Evolutionary conservation across 345 rosid genomes (phyloP).

Genomic region (Fremontodendron californicum): DNA sequence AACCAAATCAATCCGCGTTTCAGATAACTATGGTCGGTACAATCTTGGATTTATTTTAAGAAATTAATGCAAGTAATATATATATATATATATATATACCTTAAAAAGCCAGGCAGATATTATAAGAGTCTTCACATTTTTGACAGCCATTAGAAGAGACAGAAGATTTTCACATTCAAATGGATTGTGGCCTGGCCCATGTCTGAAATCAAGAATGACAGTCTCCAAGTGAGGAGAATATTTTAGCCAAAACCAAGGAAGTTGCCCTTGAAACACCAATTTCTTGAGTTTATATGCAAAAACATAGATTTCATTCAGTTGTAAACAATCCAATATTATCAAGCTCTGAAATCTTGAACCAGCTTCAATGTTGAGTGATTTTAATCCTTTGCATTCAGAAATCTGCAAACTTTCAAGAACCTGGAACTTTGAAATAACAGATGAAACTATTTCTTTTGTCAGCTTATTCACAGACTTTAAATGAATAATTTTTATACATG

Average conservation of each 20-base stretch:
- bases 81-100: no score
- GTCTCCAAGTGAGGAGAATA: constrained; percentile 2
- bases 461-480: neutral
- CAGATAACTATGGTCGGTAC: no score
- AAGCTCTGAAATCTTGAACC: neutral
- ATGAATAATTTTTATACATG: neutral
- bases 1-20: no score
- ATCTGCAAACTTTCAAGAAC: constrained; percentile 11
- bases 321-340: neutral
- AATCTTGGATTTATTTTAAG: neutral
- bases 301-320: constrained; percentile 1
- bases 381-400: constrained; percentile 4
- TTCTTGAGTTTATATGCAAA: neutral
- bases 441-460: neutral
- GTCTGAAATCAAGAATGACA: constrained; percentile 11
- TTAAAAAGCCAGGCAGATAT: constrained; percentile 7
- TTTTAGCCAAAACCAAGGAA: constrained; percentile 1
- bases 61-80: neutral
- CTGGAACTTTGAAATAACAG: neutral
- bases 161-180: neutral
- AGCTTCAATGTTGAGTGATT: neutral
- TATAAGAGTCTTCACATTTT: neutral
- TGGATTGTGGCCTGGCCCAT: constrained; percentile 4
- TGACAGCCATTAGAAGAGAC: neutral
- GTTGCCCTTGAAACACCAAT: neutral